Conservation (phyloP, 495 filamentous ascomycete genomes). For the Lasiosphaeria hispida region DNA sequence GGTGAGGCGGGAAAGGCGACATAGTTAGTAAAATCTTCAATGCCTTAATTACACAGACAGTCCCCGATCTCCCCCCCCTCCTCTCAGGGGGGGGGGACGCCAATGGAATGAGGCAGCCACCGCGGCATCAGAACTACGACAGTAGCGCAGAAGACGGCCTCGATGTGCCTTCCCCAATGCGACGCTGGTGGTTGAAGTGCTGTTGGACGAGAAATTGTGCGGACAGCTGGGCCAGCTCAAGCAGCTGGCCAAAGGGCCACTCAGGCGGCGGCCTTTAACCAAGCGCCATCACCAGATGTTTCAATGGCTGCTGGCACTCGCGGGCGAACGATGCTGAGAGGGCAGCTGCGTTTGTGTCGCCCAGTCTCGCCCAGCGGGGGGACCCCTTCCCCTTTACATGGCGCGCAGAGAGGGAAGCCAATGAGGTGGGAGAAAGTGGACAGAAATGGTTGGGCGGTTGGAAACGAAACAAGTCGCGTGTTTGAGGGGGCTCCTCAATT, state of each 20-base stretch:
- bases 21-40: neutral
- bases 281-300: slow-evolving; percentile 4
- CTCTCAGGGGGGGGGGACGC: neutral
- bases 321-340: slow-evolving; percentile 2
- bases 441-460: slow-evolving; percentile 4
- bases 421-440: neutral
- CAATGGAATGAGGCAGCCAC: neutral
- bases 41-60: too few relatives aligned
- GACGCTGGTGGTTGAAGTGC: neutral
- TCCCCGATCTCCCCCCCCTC: neutral
- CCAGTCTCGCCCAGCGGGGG: too few relatives aligned
- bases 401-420: neutral
- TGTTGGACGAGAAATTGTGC: neutral
- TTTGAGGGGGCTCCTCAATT: slow-evolving; percentile 7
- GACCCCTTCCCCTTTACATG: neutral
- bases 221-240: neutral
- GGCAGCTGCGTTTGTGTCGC: neutral
- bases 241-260: neutral
- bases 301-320: slow-evolving; percentile 6
- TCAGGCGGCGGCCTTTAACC: slow-evolving; percentile 1
- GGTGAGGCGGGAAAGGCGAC: neutral
- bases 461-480: slow-evolving; percentile 16
- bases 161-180: neutral
- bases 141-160: neutral
- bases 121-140: neutral